Evolutionary conservation across 2,329 filamentous ascomycete genomes (phyloP), one percentile per base, ranked within the genome.

Genomic region (Colletotrichum coccodes): DNA sequence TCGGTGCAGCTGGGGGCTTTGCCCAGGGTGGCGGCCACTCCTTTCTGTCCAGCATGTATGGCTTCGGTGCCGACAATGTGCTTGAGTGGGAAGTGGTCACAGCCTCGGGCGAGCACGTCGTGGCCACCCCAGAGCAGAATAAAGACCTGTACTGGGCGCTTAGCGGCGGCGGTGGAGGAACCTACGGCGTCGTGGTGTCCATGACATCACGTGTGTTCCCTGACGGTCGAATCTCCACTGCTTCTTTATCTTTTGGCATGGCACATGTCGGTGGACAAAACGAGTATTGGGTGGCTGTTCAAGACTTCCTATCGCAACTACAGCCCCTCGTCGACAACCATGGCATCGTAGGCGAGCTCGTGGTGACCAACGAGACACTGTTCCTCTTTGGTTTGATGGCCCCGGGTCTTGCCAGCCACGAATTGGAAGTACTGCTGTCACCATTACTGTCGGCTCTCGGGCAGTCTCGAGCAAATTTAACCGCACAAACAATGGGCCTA

Each of bases 141-240:
- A 53, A 76, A 0, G 87, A 89, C 60, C 78, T 89, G 1, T 88
- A 85, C 75, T 90, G 86, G 86, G 87, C 87, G 2, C 74, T 88
- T 4, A 78, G 78, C 56, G 85, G 86, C 11, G 85, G 86, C 6
- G 85, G 86, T 1, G 82, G 79, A 12, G 86, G 86, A 3, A 87
- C 80, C 1, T 89, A 83, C 70, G 87, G 80, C 1, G 79, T 89
- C 1, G 83, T 88, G 5, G 73, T 81, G n/a, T 85, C 82, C 6
- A 79, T 87, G 75, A 88, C 85, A 1, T 75, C 79, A 23, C 0
- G 50, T 21, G 47, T 62, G 9, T 62, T 36, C 50, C 34, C 32
- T 4, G 60, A 62, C 21, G 60, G 18, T n/a, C 70, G 72, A 7
- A 49, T 62, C 32, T 75, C 75, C 44, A 77, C 78, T n/a, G 67